Base-by-base conservation (phyloP, 1,139 yeast genomes). In the Kodamaea plutei region DNA sequence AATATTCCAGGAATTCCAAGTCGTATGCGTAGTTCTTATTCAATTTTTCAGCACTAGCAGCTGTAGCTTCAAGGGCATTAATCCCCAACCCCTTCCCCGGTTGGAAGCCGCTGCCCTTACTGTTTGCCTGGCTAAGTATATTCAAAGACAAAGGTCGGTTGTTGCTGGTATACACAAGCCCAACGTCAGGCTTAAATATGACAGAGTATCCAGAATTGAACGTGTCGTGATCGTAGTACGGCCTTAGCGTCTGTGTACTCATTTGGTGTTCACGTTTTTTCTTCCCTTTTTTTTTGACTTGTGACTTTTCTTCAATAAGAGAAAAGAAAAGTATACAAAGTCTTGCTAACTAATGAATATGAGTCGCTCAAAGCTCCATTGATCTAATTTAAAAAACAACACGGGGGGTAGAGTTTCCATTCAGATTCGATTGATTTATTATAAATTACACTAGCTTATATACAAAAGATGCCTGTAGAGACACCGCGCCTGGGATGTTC, bases 191-290 rank as follows among this genome's bases (percentile, higher is more conserved):
- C 39, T 70, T 68, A 45, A 64, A 78, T 6, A 76, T 67, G 14
- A 79, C 83, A 20, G 76, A 64, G 44, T 79, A 76, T 6, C 83
- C 84, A 2, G 80, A 78, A 50, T 79, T 69, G 56, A 84, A 84
- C 2, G 82, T 64, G 25, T 73, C 82, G 23, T 83, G 75, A 52
- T 81, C 79, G 50, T 80, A 79, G 54, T 84, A 84, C 4, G 94
- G 94, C 54, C 94, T 10, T 21, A 10, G 19, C 19, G 19, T 17
- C 19, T 6, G 19, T 17, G 19, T n/a, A n/a, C n/a, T n/a, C n/a
- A n/a, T n/a, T n/a, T n/a, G n/a, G n/a, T n/a, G n/a, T n/a, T n/a
- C n/a, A n/a, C n/a, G n/a, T n/a, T n/a, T n/a, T n/a, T n/a, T n/a
- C n/a, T n/a, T n/a, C n/a, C n/a, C n/a, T n/a, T n/a, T n/a, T n/a